These are phyloP conservation scores for Nitzschia sp. DNA, from an alignment of 108 stramenopile genomes.

Conservation along the genomic window DNA sequence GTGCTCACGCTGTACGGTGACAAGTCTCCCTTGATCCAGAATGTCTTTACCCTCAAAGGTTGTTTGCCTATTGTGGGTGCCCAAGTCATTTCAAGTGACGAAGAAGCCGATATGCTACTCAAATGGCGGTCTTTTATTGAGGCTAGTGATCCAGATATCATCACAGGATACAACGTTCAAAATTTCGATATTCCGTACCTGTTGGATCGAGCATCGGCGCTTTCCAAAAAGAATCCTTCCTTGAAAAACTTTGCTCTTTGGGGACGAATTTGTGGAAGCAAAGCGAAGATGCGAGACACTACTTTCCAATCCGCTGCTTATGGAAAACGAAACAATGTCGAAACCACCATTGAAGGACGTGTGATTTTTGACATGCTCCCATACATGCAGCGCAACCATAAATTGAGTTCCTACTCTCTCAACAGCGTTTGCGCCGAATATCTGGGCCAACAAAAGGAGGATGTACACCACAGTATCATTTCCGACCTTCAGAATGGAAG, in stretches of 20 bases:
- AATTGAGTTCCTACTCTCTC: slow-evolving; percentile 94
- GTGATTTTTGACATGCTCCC: slow-evolving; percentile 99
- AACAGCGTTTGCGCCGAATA: slow-evolving; percentile 98
- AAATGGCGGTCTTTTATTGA: slow-evolving; percentile 93
- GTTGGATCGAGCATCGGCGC: slow-evolving; percentile 89
- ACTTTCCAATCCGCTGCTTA: slow-evolving; percentile 96
- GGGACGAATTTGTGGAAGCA: slow-evolving; percentile 83
- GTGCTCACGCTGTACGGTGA: slow-evolving; percentile 88
- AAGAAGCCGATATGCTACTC: slow-evolving; percentile 89
- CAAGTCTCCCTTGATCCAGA: slow-evolving; percentile 79
- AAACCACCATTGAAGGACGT: slow-evolving; percentile 94
- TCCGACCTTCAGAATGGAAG: slow-evolving; percentile 94
- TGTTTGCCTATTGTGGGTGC: slow-evolving; percentile 98
- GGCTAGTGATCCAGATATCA: slow-evolving; percentile 92
- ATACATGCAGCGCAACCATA: slow-evolving; percentile 99
- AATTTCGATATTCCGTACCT: slow-evolving; percentile 99
- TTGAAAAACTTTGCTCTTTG: slow-evolving; percentile 75
- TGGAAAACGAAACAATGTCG: slow-evolving; percentile 93
- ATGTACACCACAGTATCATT: slow-evolving; percentile 99
- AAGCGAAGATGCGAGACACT: slow-evolving; percentile 91
- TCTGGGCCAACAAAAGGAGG: slow-evolving; percentile 98
- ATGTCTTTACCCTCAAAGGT: slow-evolving; percentile 95
- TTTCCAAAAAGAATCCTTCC: slow-evolving; percentile 39
- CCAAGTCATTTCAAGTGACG: slow-evolving; percentile 92
- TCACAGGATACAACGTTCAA: slow-evolving; percentile 92